Evolutionary conservation across 2,329 filamentous ascomycete species (phyloP), one percentile per base, ranked within the genome.

Genomic region (Alternaria solani): DNA sequence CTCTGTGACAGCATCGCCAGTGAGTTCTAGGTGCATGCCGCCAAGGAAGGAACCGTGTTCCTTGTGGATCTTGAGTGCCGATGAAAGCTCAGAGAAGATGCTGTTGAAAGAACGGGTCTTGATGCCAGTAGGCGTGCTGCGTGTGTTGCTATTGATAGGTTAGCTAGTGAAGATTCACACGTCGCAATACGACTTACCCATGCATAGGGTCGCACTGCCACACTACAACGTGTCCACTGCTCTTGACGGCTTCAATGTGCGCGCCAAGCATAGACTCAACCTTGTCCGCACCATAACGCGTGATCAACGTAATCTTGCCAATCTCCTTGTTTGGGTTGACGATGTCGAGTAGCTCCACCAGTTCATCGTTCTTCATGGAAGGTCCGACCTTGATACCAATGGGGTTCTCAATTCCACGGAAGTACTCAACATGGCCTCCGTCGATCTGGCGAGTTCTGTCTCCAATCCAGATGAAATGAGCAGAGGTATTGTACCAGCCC

Each of bases 151-250:
- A 54, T 7, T 2, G 14, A 44, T 0, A 1, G n/a, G 16, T 72
- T 47, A 72, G 61, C 62, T 44, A 60, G 39, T 25, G 30, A 43
- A 3, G 16, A 16, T 16, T 20, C 7, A 25, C 32, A 12, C 23
- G 3, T 12, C 8, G n/a, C 9, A 25, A 46, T 12, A 23, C 44
- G 16, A 66, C 76, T 72, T 69, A 80, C 80, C 95, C 95, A 81
- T 99, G 95, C 95, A 99, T 99, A 23, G 95, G 95, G 80, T 99
- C 95, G 81, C 94, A 98, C 81, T 98, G 95, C 94, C 94, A 98
- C 70, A 97, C 92, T 4, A 96, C 93, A 23, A 85, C 72, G 74
- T 90, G 88, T 0, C 85, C 93, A 58, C 91, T 94, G 70, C 85
- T 85, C 78, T 95, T 91, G 26, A 99, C 94, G 38, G 92, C 93